Percentiles rank a stretch among this genome's conserved stretches.
Conservation (phyloP, 1,284 basidiomycete genomes). For the Peniophora sp. region DNA sequence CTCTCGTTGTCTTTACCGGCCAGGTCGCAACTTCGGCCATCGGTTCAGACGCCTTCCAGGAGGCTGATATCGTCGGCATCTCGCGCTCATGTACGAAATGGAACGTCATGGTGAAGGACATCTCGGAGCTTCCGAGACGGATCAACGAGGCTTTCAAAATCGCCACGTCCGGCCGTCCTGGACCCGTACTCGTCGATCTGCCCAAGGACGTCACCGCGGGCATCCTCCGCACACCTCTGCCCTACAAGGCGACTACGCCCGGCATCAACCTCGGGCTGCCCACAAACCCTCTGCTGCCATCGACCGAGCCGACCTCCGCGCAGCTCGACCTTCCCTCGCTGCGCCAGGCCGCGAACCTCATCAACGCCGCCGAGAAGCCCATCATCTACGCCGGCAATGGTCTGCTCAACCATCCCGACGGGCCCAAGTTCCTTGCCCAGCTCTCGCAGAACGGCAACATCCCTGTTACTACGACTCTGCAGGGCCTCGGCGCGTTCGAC, state of each 20-base stretch:
- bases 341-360: constrained; percentile 79
- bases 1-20: constrained; percentile 92
- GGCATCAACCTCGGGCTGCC: constrained; percentile 76
- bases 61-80: constrained; percentile 95
- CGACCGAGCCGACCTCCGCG: constrained; percentile 38
- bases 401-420: constrained; percentile 76
- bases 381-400: constrained; percentile 95
- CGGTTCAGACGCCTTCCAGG: constrained; percentile 97
- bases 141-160: constrained; percentile 99
- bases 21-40: constrained; percentile 98
- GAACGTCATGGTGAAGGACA: constrained; percentile 99
- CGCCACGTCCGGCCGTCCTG: constrained; percentile 92
- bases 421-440: constrained; percentile 78
- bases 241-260: constrained; percentile 84
- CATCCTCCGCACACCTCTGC: constrained; percentile 81
- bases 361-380: constrained; percentile 88
- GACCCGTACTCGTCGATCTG: constrained; percentile 94
- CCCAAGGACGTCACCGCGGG: constrained; percentile 97
- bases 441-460: constrained; percentile 86
- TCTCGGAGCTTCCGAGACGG: constrained; percentile 87
- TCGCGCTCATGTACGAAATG: constrained; percentile 97
- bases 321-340: constrained; percentile 58
- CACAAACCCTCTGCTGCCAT: constrained; percentile 58
- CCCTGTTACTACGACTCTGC: constrained; percentile 94
- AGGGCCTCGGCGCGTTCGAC: constrained; percentile 93